Percentiles rank a stretch among this genome's conserved stretches.
These are phyloP conservation scores for Rubus idaeus DNA, from an alignment of 306 rosid genomes.

Conservation along the genomic window DNA sequence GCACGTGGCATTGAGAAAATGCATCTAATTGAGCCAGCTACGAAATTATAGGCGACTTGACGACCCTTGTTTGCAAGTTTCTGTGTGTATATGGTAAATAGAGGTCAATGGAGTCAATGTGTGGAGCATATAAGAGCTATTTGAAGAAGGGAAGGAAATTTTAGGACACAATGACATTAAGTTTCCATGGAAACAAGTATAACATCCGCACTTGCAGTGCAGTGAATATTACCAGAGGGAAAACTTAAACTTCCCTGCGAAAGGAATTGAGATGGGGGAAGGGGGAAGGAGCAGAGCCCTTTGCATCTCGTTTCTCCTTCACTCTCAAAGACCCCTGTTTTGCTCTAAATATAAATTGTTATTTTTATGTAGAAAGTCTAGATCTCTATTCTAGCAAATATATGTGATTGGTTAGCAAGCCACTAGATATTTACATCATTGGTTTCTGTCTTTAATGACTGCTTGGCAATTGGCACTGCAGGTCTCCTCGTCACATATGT, in stretches of 20 bases:
- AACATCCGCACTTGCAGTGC: not conserved
- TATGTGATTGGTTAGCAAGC: constrained; percentile 8
- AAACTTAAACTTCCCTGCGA: not conserved
- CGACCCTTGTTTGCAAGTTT: not conserved
- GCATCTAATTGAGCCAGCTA: constrained; percentile 9
- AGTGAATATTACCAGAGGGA: not conserved
- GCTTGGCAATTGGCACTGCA: constrained; percentile 30
- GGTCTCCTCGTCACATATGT: constrained; percentile 92
- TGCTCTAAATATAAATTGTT: not conserved
- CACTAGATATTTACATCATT: not conserved
- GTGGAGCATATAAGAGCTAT: not conserved
- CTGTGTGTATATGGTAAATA: not conserved
- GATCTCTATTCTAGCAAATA: not conserved
- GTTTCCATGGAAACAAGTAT: not conserved
- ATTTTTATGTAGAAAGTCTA: not conserved
- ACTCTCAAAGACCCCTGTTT: not conserved
- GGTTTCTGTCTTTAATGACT: not conserved
- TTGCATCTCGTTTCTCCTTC: not conserved
- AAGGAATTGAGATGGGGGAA: not conserved
- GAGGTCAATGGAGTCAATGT: not conserved
- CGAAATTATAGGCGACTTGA: not conserved
- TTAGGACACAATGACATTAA: not conserved
- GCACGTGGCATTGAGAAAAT: not conserved
- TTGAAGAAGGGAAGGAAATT: not conserved
- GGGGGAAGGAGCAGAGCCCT: not conserved